Conservation (phyloP, 345 rosid species). For the Psidium guajava region DNA sequence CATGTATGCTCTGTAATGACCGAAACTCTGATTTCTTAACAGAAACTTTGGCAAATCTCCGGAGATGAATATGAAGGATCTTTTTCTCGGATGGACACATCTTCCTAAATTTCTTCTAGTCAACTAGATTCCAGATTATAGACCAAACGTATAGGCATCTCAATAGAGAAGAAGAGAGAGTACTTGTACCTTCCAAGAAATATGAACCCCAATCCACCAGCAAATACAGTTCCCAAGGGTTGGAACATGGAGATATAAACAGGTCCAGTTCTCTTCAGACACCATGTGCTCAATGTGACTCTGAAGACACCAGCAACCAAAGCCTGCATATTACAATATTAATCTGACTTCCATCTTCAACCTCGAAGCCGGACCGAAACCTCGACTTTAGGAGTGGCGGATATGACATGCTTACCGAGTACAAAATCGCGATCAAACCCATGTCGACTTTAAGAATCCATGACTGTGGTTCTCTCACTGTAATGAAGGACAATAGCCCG, state of each 20-base stretch:
- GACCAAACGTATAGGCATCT: background rate
- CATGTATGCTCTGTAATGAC: background rate
- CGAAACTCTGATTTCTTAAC: background rate
- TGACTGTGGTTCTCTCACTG: constrained; percentile 17
- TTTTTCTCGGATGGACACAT: background rate
- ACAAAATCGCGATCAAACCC: constrained; percentile 21
- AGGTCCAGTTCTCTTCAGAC: background rate
- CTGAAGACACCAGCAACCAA: background rate
- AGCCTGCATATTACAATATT: background rate
- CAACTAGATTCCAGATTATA: background rate
- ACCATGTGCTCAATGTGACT: background rate
- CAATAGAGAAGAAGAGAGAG: background rate
- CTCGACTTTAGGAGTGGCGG: background rate
- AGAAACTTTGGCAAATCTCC: background rate
- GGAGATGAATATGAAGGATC: background rate
- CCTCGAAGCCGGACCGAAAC: background rate
- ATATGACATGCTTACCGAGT: constrained; percentile 16
- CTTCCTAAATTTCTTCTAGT: background rate
- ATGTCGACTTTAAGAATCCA: constrained; percentile 29
- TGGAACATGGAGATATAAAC: background rate
- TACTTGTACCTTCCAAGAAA: background rate
- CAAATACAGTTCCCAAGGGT: background rate
- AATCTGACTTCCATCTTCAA: background rate
- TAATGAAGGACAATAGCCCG: constrained; percentile 18
- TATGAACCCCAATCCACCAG: background rate